Percentiles rank a stretch among this genome's conserved stretches.
Evolutionary conservation across 352 stramenopile species (phyloP).

Genomic region (Pythium dissotocum): DNA sequence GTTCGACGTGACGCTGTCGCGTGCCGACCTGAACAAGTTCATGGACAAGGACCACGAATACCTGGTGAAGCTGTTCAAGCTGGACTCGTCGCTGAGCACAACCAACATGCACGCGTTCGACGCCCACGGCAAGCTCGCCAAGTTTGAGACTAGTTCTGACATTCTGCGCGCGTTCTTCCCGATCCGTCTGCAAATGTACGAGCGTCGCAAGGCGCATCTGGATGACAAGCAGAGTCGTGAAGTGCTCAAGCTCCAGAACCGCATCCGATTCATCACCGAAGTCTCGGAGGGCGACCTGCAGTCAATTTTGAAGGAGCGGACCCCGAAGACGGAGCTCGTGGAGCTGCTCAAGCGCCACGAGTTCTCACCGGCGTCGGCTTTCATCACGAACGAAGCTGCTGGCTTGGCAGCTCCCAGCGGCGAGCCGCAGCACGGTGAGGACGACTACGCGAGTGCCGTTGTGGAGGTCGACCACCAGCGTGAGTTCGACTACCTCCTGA

Average conservation of each 20-base stretch:
- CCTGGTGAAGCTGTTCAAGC: conserved; percentile 92
- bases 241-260: conserved; percentile 92
- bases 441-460: conserved; percentile 23
- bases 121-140: conserved; percentile 86
- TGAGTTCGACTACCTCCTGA: conserved; percentile 98
- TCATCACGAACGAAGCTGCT: conserved; percentile 38
- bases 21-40: conserved; percentile 83
- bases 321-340: conserved; percentile 63
- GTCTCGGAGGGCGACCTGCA: conserved; percentile 93
- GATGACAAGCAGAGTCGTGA: conserved; percentile 84
- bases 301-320: conserved; percentile 80
- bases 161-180: conserved; percentile 95
- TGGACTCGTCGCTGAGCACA: conserved; percentile 92
- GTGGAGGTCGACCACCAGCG: conserved; percentile 31
- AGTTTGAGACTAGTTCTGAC: conserved; percentile 88
- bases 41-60: conserved; percentile 39
- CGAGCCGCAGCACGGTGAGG: conserved; percentile 15
- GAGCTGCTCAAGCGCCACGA: conserved; percentile 45
- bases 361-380: conserved; percentile 53
- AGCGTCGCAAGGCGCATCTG: conserved; percentile 78
- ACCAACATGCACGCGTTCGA: conserved; percentile 99
- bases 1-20: conserved; percentile 74
- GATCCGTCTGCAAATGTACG: conserved; percentile 91
- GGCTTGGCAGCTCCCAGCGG: background rate
- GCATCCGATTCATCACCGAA: conserved; percentile 96